Evolutionary conservation across 257 asterid genomes (phyloP).

Genomic region (Rehmannia glutinosa): DNA sequence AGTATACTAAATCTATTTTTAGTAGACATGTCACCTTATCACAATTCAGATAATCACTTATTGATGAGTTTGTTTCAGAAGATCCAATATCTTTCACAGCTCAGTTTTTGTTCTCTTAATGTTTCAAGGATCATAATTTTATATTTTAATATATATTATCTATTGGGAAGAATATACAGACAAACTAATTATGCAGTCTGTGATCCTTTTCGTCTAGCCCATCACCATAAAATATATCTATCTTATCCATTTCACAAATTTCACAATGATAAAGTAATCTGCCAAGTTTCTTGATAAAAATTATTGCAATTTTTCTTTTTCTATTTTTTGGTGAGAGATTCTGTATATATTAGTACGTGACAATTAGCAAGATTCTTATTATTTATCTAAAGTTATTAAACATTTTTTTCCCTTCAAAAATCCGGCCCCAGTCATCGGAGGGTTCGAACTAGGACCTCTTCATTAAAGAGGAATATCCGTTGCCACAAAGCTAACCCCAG

Average conservation of each 20-base stretch:
- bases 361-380: too few relatives aligned
- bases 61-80: neutral
- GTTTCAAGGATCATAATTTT: neutral
- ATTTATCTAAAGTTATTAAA: neutral
- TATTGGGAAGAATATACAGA: neutral
- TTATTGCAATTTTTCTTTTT: too few relatives aligned
- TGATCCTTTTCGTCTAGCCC: neutral
- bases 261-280: neutral
- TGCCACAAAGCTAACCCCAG: too few relatives aligned
- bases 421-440: too few relatives aligned
- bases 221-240: neutral
- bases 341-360: neutral
- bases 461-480: too few relatives aligned
- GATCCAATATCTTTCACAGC: neutral
- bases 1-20: neutral
- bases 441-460: too few relatives aligned
- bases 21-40: neutral
- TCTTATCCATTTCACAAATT: neutral
- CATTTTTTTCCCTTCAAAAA: too few relatives aligned
- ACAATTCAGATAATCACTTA: neutral
- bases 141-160: neutral
- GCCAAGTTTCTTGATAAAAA: neutral
- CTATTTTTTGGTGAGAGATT: too few relatives aligned
- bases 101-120: neutral
- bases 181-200: neutral